Conservation (phyloP, 768 basidiomycete species). For the Dendrothele bispora region DNA sequence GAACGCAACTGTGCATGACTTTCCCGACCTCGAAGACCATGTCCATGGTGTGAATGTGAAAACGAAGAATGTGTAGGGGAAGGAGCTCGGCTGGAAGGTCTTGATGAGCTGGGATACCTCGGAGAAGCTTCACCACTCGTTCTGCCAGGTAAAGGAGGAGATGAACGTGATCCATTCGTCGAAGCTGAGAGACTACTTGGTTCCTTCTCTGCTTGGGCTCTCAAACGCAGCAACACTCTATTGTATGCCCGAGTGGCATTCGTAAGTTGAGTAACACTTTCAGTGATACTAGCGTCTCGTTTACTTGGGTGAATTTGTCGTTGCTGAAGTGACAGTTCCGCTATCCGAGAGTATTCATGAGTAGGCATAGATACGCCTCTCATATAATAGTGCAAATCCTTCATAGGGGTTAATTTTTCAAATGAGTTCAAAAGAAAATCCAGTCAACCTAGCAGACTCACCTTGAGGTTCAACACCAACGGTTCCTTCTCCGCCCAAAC, state of each 20-base stretch:
- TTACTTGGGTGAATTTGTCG: constrained; percentile 39
- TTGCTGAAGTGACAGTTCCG: constrained; percentile 57
- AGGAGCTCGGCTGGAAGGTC: constrained; percentile 61
- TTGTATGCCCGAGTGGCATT: constrained; percentile 75
- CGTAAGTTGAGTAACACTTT: constrained; percentile 51
- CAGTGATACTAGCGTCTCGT: constrained; percentile 38
- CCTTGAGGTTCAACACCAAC: constrained; percentile 61
- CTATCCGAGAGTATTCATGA: constrained; percentile 67
- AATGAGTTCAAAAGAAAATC: too few relatives aligned
- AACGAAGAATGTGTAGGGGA: constrained; percentile 59
- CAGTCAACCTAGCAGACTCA: constrained; percentile 30
- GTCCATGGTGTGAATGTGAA: constrained; percentile 43
- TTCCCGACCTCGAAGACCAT: constrained; percentile 11
- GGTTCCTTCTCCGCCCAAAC: constrained; percentile 58
- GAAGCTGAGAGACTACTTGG: constrained; percentile 10
- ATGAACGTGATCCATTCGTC: constrained; percentile 11
- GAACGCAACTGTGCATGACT: neutral
- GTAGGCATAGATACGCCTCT: constrained; percentile 74
- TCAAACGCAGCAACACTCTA: constrained; percentile 76
- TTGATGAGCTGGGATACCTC: constrained; percentile 31
- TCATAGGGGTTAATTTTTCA: too few relatives aligned
- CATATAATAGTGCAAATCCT: constrained; percentile 84
- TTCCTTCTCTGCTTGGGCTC: constrained; percentile 76
- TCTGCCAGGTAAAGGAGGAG: constrained; percentile 9
- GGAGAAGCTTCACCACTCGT: constrained; percentile 17